Base-by-base conservation (phyloP, 225 moss, liverwort and hornwort species). In the Marchantia polymorpha region DNA sequence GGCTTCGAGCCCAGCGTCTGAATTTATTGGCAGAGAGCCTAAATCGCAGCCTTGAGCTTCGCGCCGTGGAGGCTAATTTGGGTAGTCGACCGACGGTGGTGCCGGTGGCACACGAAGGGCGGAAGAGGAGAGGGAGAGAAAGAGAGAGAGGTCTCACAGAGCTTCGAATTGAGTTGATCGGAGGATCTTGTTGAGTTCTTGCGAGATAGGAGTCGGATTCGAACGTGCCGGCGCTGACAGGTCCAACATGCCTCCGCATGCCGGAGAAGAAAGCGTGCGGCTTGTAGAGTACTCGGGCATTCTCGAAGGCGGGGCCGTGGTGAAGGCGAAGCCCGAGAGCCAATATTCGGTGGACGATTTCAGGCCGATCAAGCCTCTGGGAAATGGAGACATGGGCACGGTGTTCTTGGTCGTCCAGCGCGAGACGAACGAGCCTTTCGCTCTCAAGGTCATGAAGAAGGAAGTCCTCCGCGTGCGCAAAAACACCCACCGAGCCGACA, bases 361-460 rank as follows among this genome's bases (percentile, higher is more conserved):
- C 79, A 85, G 51, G 31, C 77, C 87, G 5, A 76, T 89, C 27
- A 83, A 83, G 53, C 68, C 77, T 54, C 69, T 89, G 27, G 89
- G 89, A 6, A 82, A 80, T 61, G 89, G 89, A 3, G 89, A 89
- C 23, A 89, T 89, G 89, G 89, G 89, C 5, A 87, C 68, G 0
- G 89, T 89, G 53, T 83, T 65, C 15, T 69, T 89, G 54, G 87
- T 87, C 10, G 79, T 78, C 8, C 58, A 67, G 46, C 78, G 78
- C 14, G 79, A 50, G 52, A 84, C 63, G 11, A 78, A 83, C 2
- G 69, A 65, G 1, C 85, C 87, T 4, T 87, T 80, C 49, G 89
- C 89, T 1, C 74, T 90, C 83, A 90, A 90, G 67, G 87, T 90
- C 72, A 90, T 90, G 85, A 82, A 77, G 77, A 90, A 90, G 83